Evolutionary conservation across 331 rosid genomes (phyloP).

Genomic region (Arachis monticola): DNA sequence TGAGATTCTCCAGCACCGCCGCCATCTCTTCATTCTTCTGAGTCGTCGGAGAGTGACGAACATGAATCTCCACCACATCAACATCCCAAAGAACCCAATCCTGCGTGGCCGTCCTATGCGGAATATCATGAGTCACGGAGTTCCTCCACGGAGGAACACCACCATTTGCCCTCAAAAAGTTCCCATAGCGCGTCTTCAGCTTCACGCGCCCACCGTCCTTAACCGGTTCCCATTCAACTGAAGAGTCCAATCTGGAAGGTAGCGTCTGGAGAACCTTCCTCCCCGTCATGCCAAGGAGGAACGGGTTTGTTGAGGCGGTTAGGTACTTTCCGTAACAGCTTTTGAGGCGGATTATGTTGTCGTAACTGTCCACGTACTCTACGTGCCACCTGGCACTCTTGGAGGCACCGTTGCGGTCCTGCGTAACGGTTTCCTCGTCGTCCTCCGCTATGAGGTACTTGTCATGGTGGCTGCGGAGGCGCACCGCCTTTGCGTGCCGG

Average conservation of each 20-base stretch:
- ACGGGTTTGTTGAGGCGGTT: slow-evolving; percentile 55
- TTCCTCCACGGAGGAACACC: slow-evolving; percentile 70
- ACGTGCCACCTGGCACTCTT: slow-evolving; percentile 54
- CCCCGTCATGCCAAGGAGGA: slow-evolving; percentile 72
- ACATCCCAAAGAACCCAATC: slow-evolving; percentile 68
- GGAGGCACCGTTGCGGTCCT: slow-evolving; percentile 59
- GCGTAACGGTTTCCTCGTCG: slow-evolving; percentile 64
- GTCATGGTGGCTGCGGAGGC: slow-evolving; percentile 59
- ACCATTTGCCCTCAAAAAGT: slow-evolving; percentile 64
- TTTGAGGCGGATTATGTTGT: slow-evolving; percentile 57
- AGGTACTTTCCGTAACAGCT: slow-evolving; percentile 65
- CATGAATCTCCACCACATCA: slow-evolving; percentile 56
- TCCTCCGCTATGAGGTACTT: slow-evolving; percentile 65
- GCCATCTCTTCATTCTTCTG: neutral
- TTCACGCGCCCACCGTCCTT: slow-evolving; percentile 50
- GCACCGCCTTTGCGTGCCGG: slow-evolving; percentile 58
- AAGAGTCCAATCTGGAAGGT: slow-evolving; percentile 49
- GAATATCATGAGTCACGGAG: slow-evolving; percentile 63
- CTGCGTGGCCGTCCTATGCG: slow-evolving; percentile 58
- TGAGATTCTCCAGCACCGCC: neutral
- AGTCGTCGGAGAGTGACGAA: neutral
- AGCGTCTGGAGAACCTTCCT: slow-evolving; percentile 56
- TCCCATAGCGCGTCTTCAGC: slow-evolving; percentile 57
- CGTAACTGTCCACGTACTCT: slow-evolving; percentile 48
- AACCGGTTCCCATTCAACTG: slow-evolving; percentile 69